phyloP scores from a whole-genome alignment of 331 rosid species.

The Pyrus hybrid region DNA sequence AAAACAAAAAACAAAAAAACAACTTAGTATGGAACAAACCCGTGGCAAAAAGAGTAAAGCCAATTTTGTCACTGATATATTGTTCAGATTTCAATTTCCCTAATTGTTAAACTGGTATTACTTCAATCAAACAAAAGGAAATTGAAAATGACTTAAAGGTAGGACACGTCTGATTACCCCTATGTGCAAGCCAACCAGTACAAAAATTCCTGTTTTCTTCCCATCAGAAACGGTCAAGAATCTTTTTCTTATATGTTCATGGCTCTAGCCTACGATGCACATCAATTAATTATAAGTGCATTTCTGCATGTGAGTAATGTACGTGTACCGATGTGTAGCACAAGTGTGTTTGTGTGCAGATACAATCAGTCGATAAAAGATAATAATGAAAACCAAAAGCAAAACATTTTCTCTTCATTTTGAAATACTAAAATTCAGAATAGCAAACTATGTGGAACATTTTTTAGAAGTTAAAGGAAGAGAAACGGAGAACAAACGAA shows the following conservation, averaged over 20 bases:
- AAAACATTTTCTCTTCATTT: neutral
- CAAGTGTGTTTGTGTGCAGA: neutral
- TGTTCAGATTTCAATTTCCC: neutral
- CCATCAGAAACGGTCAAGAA: neutral
- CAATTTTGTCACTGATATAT: too few species aligned
- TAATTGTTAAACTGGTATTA: neutral
- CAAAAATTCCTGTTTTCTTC: neutral
- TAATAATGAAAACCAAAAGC: neutral
- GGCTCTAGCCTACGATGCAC: neutral
- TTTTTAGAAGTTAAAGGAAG: neutral
- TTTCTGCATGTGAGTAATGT: neutral
- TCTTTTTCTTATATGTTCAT: neutral
- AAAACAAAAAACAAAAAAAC: too few species aligned
- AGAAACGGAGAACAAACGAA: neutral
- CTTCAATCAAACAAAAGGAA: neutral
- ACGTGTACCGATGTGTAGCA: too few species aligned
- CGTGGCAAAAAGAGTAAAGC: neutral
- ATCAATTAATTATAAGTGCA: neutral
- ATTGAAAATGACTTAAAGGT: neutral
- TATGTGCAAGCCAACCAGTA: neutral
- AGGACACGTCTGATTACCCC: neutral
- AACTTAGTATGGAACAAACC: neutral
- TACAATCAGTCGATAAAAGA: neutral
- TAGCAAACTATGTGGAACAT: neutral
- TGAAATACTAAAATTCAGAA: neutral